Evolutionary conservation across 1,284 basidiomycete species (phyloP), one percentile per base, ranked within the genome.

Genomic region (Melampsora larici-populina): DNA sequence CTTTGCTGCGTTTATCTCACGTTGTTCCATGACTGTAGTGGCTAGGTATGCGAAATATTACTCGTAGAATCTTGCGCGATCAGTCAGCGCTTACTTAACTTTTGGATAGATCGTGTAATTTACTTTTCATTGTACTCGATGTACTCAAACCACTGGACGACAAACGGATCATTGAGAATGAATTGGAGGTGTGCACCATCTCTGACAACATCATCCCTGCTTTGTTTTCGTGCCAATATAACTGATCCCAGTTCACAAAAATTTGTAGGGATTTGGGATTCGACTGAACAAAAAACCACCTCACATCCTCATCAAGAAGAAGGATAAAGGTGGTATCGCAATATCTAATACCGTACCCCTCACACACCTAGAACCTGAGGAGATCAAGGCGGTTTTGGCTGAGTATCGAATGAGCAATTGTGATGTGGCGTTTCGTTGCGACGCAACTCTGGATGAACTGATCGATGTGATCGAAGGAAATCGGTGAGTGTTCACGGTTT

Each of bases 51-150:
- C 64, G 21, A 31, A n/a, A 15, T 13, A 15, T 69, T 71, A 0
- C 15, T 62, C 36, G 18, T 24, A 58, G 26, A 6, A 29, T 21
- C 55, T 33, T 48, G 46, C 21, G 8, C 9, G 18, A 51, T 5
- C 26, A n/a, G 3, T 58, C 4, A 3, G 55, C 55, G 21, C 21
- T 58, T 21, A 58, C 43, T 63, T 21, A 43, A 18, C 1, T 85
- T 92, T 95, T 98, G 80, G 94, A 95, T 26, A 89, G 96, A 80
- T 98, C 97, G 65, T 99, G 97, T 85, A 95, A 99, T 84, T 89
- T 99, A 67, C 98, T 99, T 81, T 99, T 98, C 85, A 98, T 99
- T 83, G 92, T 99, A 40, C 89, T 99, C 58, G 97, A 99, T 82
- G 97, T 99, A 17, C 88, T 97, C 58, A 99, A 99, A 86, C 97